Base-by-base conservation (phyloP, 2,329 filamentous ascomycete genomes). In the Amesomyces nigricolor region DNA sequence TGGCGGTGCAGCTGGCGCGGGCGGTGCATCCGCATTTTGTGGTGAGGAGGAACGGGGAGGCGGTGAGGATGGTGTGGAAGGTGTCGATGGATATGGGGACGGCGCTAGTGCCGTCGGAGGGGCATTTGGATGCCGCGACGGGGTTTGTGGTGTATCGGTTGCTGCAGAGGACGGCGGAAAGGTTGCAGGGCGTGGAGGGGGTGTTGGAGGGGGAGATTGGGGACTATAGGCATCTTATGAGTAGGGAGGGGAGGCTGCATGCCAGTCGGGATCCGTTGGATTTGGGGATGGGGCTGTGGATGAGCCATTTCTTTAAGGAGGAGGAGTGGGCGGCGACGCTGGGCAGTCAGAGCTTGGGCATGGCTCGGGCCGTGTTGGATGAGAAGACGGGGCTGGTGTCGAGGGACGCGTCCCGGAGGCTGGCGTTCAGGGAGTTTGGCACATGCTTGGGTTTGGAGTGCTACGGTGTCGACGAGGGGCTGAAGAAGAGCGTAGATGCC, bases 231-330 rank as follows among this genome's bases (percentile, higher is more conserved):
- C 68, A 68, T 10, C 71, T 82, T 3, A 77, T 81, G 71, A 64
- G 66, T 22, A 65, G 70, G 0, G 74, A 75, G 49, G 74, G 74
- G 1, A 65, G 71, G 16, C 64, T 76, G 48, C 72, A 70, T 42
- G 70, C 75, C 3, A 79, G 76, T 29, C 66, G 63, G 4, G 80
- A 82, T 64, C 68, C 75, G 16, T 65, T 82, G n/a, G 80, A 83
- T 62, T 63, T 83, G 43, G 81, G 80, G 0, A 83, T 83, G 80
- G 76, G 78, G 1, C 63, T 83, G 26, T 83, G 80, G 80, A 76
- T 76, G 44, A 71, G 72, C 19, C 78, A 82, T 57, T 78, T 80
- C 67, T 73, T 75, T 56, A 66, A 65, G 0, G 70, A 70, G 2
- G 77, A 81, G 56, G 65, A 67, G 1, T 82, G 79, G 79, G 76